A percentile compares a stretch with the other conserved stretches of the same genome.
phyloP scores from a whole-genome alignment of 495 filamentous ascomycete species.

The Talaromyces wortmannii region DNA sequence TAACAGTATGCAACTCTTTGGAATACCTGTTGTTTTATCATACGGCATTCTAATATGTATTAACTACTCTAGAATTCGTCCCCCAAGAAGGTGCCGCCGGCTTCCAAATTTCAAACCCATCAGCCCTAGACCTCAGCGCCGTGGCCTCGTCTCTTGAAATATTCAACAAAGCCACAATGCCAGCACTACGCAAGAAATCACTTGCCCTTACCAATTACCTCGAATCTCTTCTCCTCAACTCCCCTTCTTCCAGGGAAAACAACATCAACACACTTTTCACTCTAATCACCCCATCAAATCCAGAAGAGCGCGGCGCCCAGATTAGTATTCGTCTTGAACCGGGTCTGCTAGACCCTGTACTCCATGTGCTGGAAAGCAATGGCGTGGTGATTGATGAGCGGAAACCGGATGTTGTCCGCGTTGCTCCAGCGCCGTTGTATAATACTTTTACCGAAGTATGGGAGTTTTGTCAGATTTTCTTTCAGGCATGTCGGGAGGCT shows the following conservation, averaged over 20 bases:
- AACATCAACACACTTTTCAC: conserved; percentile 42
- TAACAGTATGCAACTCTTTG: conserved; percentile 37
- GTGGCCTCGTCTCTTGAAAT: conserved; percentile 72
- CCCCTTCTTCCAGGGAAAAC: conserved; percentile 20
- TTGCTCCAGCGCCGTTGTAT: conserved; percentile 89
- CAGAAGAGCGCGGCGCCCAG: conserved; percentile 74
- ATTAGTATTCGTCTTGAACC: conserved; percentile 65
- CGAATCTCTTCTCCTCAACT: conserved; percentile 54
- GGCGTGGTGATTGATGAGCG: conserved; percentile 84
- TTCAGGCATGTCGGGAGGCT: conserved; percentile 28
- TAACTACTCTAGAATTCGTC: conserved; percentile 46
- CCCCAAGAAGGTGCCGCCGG: conserved; percentile 61
- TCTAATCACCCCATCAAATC: conserved; percentile 76
- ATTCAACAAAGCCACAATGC: conserved; percentile 68
- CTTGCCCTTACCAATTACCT: conserved; percentile 72
- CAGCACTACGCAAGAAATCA: conserved; percentile 65
- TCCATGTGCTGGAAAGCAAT: conserved; percentile 58
- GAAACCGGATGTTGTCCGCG: conserved; percentile 81
- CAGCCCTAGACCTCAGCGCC: conserved; percentile 53
- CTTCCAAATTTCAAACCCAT: conserved; percentile 58
- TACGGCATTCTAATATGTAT: background rate
- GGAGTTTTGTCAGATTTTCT: conserved; percentile 56
- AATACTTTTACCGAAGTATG: conserved; percentile 79
- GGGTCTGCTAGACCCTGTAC: conserved; percentile 62
- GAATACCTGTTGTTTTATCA: background rate